Evolutionary conservation across 2,329 filamentous ascomycete genomes (phyloP).

Genomic region (Hypoxylon sp.): DNA sequence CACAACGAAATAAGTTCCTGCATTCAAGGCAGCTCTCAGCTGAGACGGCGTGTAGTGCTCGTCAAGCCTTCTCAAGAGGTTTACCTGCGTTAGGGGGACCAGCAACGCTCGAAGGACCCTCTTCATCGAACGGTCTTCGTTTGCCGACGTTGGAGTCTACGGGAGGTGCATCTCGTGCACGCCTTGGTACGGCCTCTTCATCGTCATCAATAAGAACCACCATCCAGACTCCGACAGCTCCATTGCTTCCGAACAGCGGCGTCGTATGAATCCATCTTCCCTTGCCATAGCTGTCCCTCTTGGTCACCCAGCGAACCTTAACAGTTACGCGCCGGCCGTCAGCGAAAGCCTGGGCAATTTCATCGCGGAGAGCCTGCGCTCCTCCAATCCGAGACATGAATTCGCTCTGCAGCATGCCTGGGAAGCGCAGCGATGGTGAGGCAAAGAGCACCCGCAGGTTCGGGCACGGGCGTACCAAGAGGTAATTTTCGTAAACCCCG

Average conservation of each 20-base stretch:
- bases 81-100: constrained; percentile 29
- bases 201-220: constrained; percentile 79
- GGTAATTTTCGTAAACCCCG: constrained; percentile 68
- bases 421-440: constrained; percentile 74
- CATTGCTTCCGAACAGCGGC: constrained; percentile 74
- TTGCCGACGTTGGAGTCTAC: constrained; percentile 41
- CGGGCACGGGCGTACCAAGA: constrained; percentile 75
- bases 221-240: constrained; percentile 82
- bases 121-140: constrained; percentile 26
- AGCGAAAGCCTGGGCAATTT: constrained; percentile 69
- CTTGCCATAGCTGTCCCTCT: constrained; percentile 66
- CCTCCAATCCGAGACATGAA: constrained; percentile 68
- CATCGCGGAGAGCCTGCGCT: constrained; percentile 60
- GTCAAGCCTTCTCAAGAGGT: neutral
- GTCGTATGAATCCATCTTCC: constrained; percentile 83
- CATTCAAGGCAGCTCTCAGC: neutral
- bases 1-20: neutral
- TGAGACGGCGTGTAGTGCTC: neutral
- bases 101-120: constrained; percentile 40
- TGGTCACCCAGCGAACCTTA: constrained; percentile 77
- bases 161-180: constrained; percentile 44
- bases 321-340: constrained; percentile 79
- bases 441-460: constrained; percentile 76
- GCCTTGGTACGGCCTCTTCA: constrained; percentile 35
- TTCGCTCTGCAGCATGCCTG: constrained; percentile 73